These are phyloP conservation scores for Tuber melanosporum DNA, from an alignment of 495 filamentous ascomycete species.

Conservation along the genomic window DNA sequence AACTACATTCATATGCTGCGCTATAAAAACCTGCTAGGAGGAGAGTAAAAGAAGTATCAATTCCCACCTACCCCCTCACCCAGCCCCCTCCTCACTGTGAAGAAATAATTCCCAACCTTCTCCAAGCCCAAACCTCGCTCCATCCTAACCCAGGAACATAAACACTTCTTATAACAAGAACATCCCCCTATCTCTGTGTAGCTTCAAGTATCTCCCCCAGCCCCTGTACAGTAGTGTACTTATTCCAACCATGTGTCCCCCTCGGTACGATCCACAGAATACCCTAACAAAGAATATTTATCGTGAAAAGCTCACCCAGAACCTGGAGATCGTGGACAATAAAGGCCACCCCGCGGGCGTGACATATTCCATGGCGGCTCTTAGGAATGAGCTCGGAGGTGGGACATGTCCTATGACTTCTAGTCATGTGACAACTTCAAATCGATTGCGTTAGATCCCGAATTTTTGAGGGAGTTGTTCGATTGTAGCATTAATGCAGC, in stretches of 20 bases:
- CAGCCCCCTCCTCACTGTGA: slow-evolving; percentile 65
- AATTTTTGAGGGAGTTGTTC: slow-evolving; percentile 17
- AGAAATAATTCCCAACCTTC: slow-evolving; percentile 92
- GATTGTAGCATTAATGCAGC: slow-evolving; percentile 57
- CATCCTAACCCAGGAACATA: slow-evolving; percentile 89
- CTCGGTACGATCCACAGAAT: slow-evolving; percentile 77
- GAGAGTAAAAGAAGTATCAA: neutral
- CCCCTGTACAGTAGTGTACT: slow-evolving; percentile 87
- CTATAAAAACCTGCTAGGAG: neutral
- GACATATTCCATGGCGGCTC: too few species aligned
- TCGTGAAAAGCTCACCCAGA: too few species aligned
- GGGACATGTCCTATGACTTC: slow-evolving; percentile 94
- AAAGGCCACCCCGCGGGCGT: too few species aligned
- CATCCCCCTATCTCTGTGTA: slow-evolving; percentile 50
- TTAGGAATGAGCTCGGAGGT: too few species aligned
- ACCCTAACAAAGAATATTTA: too few species aligned
- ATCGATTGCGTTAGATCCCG: slow-evolving; percentile 9
- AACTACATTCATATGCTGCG: neutral
- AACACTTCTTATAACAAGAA: slow-evolving; percentile 69
- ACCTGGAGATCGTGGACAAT: too few species aligned
- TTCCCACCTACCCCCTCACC: slow-evolving; percentile 16
- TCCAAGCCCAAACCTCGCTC: slow-evolving; percentile 75
- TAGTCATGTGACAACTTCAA: slow-evolving; percentile 61
- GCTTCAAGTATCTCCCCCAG: slow-evolving; percentile 53
- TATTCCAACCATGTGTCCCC: slow-evolving; percentile 91